phyloP scores from a whole-genome alignment of 371 early-diverging fungal species.

The Rhizopus arrhizus region DNA sequence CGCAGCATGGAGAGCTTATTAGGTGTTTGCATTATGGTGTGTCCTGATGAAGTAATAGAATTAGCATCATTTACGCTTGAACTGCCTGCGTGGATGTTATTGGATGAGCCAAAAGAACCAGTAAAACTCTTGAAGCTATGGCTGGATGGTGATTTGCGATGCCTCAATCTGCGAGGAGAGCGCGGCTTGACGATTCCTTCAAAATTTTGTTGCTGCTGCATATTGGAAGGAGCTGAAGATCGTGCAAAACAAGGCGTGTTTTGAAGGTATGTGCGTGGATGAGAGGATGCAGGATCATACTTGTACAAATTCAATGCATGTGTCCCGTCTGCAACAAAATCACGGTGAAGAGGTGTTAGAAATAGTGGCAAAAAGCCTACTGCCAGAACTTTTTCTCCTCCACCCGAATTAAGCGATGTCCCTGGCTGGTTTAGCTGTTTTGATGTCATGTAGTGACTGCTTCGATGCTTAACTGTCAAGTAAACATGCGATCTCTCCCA shows the following conservation, averaged over 20 bases:
- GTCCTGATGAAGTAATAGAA: not conserved
- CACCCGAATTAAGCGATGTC: constrained; percentile 11
- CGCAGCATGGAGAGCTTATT: constrained; percentile 45
- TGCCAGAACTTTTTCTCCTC: constrained; percentile 47
- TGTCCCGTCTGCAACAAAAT: constrained; percentile 64
- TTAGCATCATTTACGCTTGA: constrained; percentile 10
- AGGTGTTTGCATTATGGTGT: not conserved
- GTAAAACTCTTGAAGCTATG: constrained; percentile 28
- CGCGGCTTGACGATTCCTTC: not conserved
- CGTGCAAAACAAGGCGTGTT: constrained; percentile 39
- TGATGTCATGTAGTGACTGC: constrained; percentile 31
- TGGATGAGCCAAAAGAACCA: constrained; percentile 26
- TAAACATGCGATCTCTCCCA: constrained; percentile 67
- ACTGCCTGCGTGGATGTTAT: constrained; percentile 10
- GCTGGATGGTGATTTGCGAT: constrained; percentile 26
- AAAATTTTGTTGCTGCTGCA: constrained; percentile 7
- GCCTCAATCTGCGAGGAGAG: constrained; percentile 11
- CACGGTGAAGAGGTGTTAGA: constrained; percentile 51
- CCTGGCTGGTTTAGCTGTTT: not conserved
- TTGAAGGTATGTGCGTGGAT: constrained; percentile 54
- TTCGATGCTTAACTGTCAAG: constrained; percentile 60
- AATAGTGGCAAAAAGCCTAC: constrained; percentile 69
- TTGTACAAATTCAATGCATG: constrained; percentile 69
- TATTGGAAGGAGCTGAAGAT: constrained; percentile 45
- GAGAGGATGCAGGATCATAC: constrained; percentile 54